Evolutionary conservation across 257 asterid species (phyloP).

Genomic region (Solanum acaule): DNA sequence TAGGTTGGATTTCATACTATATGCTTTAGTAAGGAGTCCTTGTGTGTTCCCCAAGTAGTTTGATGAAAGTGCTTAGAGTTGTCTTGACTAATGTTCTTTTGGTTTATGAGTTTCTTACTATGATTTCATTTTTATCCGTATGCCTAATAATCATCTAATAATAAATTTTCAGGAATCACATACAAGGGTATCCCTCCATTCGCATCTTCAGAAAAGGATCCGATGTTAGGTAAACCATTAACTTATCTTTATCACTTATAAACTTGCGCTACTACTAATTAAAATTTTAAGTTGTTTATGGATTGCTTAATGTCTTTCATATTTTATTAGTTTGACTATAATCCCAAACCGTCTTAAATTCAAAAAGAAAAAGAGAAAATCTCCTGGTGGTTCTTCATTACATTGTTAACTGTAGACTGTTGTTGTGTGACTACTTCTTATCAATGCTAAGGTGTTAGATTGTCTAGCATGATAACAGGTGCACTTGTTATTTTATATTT

Average conservation of each 20-base stretch:
- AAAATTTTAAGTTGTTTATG: background rate
- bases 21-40: background rate
- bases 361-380: background rate
- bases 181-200: conserved; percentile 93
- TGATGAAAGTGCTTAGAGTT: background rate
- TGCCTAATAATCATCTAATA: conserved; percentile 1
- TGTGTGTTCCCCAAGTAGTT: background rate
- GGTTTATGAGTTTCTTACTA: background rate
- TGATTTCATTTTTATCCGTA: conserved; percentile 3
- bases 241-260: background rate
- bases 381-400: background rate
- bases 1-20: background rate
- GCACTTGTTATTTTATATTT: background rate
- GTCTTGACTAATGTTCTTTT: background rate
- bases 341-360: background rate
- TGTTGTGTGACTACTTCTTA: background rate
- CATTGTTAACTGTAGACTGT: background rate
- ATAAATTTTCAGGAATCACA: conserved; percentile 67
- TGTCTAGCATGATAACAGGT: background rate
- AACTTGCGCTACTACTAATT: background rate
- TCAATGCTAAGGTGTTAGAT: background rate
- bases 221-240: conserved; percentile 53
- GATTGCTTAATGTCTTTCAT: background rate
- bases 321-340: background rate
- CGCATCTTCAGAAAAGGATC: conserved; percentile 90